phyloP scores from a whole-genome alignment of 768 basidiomycete genomes.

The Cubamyces lactineus region DNA sequence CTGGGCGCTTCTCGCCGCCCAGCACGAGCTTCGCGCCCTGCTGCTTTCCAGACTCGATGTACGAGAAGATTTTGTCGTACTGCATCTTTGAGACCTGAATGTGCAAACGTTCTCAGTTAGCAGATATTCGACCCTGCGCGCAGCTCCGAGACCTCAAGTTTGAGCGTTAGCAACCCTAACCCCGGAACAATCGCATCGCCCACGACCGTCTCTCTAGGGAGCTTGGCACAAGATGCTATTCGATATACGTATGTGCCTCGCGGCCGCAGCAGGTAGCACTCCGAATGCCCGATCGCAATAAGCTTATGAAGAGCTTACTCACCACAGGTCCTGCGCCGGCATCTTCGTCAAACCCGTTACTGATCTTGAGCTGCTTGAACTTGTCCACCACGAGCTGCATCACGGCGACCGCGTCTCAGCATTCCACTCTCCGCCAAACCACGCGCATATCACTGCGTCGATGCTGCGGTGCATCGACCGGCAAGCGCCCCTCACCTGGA shows the following conservation, averaged over 20 bases:
- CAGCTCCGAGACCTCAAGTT: too few relatives aligned
- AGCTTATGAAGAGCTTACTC: conserved; percentile 29
- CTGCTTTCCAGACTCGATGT: conserved; percentile 83
- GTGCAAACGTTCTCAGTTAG: background rate
- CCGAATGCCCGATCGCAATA: too few relatives aligned
- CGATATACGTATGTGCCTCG: too few relatives aligned
- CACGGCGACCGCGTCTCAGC: background rate
- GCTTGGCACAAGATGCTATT: too few relatives aligned
- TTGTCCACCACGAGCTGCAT: conserved; percentile 57
- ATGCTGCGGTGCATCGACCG: too few relatives aligned
- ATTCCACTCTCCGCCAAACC: background rate
- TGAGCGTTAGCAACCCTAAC: too few relatives aligned
- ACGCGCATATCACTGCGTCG: background rate
- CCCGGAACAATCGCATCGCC: too few relatives aligned
- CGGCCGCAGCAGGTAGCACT: too few relatives aligned
- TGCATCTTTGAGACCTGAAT: conserved; percentile 78
- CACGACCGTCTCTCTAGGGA: too few relatives aligned
- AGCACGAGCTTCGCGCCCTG: conserved; percentile 79
- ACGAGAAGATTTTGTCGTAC: conserved; percentile 84
- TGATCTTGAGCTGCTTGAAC: conserved; percentile 71
- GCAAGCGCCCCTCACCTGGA: conserved; percentile 38
- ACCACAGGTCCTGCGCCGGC: conserved; percentile 86
- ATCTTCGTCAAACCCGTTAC: conserved; percentile 78
- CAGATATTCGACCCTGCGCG: too few relatives aligned
- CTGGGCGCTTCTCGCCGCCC: conserved; percentile 78